Conservation (phyloP, 2,329 filamentous ascomycete species). For the Sarocladium kiliense region DNA sequence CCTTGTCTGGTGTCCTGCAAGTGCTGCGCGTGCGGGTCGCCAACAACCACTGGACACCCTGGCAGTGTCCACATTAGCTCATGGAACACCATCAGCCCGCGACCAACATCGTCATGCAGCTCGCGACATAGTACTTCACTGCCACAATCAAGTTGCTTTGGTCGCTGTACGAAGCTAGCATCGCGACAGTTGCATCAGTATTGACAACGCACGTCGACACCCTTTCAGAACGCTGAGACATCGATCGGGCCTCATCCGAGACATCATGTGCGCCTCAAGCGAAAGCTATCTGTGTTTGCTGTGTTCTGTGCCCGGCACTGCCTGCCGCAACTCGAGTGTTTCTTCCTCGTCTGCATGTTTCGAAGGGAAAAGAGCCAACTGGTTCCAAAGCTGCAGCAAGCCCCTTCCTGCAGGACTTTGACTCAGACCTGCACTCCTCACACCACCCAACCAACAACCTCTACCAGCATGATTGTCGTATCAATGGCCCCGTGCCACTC, state of each 20-base stretch:
- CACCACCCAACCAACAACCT: background rate
- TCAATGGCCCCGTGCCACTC: background rate
- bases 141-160: background rate
- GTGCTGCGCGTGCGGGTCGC: background rate
- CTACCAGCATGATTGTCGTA: background rate
- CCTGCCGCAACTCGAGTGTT: background rate
- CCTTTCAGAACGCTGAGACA: background rate
- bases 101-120: background rate
- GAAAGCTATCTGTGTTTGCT: background rate
- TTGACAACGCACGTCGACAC: background rate
- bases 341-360: background rate
- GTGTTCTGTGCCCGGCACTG: background rate
- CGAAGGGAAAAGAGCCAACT: background rate
- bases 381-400: background rate
- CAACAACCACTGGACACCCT: background rate
- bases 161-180: slow-evolving; percentile 2
- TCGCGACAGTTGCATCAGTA: background rate
- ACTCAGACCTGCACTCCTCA: slow-evolving; percentile 9
- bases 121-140: background rate
- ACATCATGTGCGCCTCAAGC: background rate
- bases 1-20: background rate
- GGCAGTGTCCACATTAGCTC: background rate
- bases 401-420: background rate
- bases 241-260: slow-evolving; percentile 1
- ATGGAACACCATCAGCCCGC: background rate